Percentiles rank a stretch among this genome's conserved stretches.
phyloP scores from a whole-genome alignment of 1,139 yeast species.

The Pichia sp. region DNA sequence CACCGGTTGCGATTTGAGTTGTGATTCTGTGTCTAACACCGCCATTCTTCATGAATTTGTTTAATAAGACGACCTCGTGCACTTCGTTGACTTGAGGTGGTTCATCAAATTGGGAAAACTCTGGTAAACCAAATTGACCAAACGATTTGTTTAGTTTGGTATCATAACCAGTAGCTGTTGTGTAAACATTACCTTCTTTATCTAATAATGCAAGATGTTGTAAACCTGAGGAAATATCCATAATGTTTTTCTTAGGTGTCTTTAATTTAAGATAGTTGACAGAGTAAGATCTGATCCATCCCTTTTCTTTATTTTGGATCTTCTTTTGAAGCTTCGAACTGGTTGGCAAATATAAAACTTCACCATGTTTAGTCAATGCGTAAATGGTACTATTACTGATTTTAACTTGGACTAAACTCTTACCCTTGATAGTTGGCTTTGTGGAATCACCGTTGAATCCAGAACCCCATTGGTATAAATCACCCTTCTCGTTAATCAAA shows the following conservation, averaged over 20 bases:
- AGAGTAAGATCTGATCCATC: conserved; percentile 21
- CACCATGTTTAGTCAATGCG: conserved; percentile 53
- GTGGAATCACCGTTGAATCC: conserved; percentile 32
- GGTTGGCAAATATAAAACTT: conserved; percentile 52
- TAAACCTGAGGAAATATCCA: conserved; percentile 53
- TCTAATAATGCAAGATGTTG: conserved; percentile 66
- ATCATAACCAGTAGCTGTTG: conserved; percentile 53
- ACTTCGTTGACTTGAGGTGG: conserved; percentile 44
- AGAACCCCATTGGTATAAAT: conserved; percentile 66
- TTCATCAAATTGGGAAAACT: conserved; percentile 58
- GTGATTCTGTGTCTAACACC: conserved; percentile 45
- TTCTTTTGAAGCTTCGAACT: conserved; percentile 21
- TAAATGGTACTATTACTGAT: conserved; percentile 59
- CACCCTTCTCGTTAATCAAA: conserved; percentile 69
- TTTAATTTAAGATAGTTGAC: conserved; percentile 22
- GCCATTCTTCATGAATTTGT: conserved; percentile 34
- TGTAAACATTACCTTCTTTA: conserved; percentile 59
- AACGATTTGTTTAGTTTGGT: conserved; percentile 36
- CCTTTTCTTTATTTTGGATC: conserved; percentile 15
- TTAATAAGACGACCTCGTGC: conserved; percentile 36
- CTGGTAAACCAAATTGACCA: conserved; percentile 87
- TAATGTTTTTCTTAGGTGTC: conserved; percentile 34
- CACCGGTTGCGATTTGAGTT: conserved; percentile 67
- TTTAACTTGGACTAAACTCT: conserved; percentile 43
- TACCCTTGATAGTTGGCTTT: conserved; percentile 43